A percentile compares a stretch with the other conserved stretches of the same genome.
phyloP scores from a whole-genome alignment of 768 basidiomycete genomes.

The Scleroderma citrinum region DNA sequence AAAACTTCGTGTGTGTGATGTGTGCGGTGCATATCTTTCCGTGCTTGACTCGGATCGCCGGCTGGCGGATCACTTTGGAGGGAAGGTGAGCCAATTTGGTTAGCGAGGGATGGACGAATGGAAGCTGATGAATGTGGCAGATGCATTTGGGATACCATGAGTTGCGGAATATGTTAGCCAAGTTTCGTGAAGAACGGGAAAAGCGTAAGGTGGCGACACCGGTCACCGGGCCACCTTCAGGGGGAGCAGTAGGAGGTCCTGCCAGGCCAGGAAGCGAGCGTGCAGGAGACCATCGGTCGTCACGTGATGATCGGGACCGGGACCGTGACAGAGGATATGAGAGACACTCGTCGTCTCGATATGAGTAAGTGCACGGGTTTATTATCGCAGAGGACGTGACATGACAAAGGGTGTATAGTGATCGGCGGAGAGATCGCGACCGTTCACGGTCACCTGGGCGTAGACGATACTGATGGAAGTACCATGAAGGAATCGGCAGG shows the following conservation, averaged over 20 bases:
- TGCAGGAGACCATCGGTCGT: slow-evolving; percentile 48
- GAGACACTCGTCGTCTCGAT: slow-evolving; percentile 60
- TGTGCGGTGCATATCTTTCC: slow-evolving; percentile 98
- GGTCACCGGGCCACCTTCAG: slow-evolving; percentile 31
- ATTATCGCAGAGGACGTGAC: too few relatives aligned
- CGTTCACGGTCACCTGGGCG: slow-evolving; percentile 69
- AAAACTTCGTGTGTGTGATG: slow-evolving; percentile 98
- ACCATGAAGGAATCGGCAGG: slow-evolving; percentile 1
- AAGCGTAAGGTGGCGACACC: slow-evolving; percentile 63
- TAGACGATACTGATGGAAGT: slow-evolving; percentile 45
- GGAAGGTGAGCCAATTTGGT: slow-evolving; percentile 65
- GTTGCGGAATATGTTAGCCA: slow-evolving; percentile 85
- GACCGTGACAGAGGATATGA: slow-evolving; percentile 68
- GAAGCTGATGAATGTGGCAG: slow-evolving; percentile 42
- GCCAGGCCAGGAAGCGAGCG: slow-evolving; percentile 39
- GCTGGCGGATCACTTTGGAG: slow-evolving; percentile 98
- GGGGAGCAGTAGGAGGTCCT: slow-evolving; percentile 32
- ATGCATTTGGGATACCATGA: slow-evolving; percentile 99
- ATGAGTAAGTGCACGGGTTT: slow-evolving; percentile 52
- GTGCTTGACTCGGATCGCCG: slow-evolving; percentile 98
- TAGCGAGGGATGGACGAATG: slow-evolving; percentile 14
- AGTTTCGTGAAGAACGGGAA: slow-evolving; percentile 88
- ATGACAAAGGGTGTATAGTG: too few relatives aligned
- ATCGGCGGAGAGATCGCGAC: slow-evolving; percentile 67
- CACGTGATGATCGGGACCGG: slow-evolving; percentile 62